Evolutionary conservation across 805 yeast genomes (phyloP), one percentile per base, ranked within the genome.

Genomic region (Zygotorulaspora chibaensis): DNA sequence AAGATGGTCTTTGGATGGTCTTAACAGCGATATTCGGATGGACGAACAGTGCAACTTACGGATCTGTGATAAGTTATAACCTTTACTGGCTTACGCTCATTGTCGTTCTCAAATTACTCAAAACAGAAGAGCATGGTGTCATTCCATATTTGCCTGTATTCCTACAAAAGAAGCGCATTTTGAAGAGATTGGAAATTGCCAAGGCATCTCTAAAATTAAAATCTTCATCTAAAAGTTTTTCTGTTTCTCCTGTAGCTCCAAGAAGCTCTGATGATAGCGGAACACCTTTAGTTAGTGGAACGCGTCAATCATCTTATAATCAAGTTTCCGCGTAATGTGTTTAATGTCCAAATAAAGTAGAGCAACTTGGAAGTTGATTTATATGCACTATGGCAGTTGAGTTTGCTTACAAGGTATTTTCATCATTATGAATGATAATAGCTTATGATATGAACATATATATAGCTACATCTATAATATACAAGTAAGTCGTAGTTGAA

Each of bases 41-140:
- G 97, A 88, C 93, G 11, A 89, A 89, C 63, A 80, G 90, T 52
- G 96, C 96, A 2, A 89, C 97, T 0, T 87, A 84, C 60, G 95
- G 95, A 3, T 85, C 95, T 16, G 89, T 89, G 0, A 63, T 75
- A 4, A 77, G 89, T 40, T 89, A 89, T 67, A 75, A 77, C 50
- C 45, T 72, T 0, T 89, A 83, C 64, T 89, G 96, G 97, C 26
- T 70, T 1, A 62, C 67, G 3, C 62, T 77, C 2, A 68, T 76
- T 20, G 47, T 48, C 2, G 72, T 79, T 8, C 70, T 83, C 25
- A 52, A 66, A 1, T 52, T 72, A 46, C 63, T 87, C 43, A 65
- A 67, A 41, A 59, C 70, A 20, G 86, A 82, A 53, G 87, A 81
- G 53, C 70, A 67, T 20, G 90, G 90, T 0, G 72, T 71, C 35